Percentiles rank a stretch among this genome's conserved stretches.
phyloP scores from a whole-genome alignment of 495 filamentous ascomycete genomes.

The Amorphotheca resinae region DNA sequence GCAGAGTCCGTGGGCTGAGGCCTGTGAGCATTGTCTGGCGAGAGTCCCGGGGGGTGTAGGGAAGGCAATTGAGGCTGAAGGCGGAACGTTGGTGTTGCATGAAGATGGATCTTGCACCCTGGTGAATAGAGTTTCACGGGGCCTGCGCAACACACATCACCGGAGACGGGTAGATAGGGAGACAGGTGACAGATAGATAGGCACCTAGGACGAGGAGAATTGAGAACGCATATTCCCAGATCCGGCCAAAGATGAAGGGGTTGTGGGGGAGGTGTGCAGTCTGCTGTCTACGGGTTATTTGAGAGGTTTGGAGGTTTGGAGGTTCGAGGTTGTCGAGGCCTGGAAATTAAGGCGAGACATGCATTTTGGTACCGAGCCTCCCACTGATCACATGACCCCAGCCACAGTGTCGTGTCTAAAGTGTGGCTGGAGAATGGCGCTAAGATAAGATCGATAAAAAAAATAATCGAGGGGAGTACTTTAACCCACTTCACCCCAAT shows the following conservation, averaged over 20 bases:
- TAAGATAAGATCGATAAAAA: slow-evolving; percentile 4
- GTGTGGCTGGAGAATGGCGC: neutral
- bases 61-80: slow-evolving; percentile 2
- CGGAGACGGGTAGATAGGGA: neutral
- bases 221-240: no score
- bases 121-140: slow-evolving; percentile 3
- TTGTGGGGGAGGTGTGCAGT: no score
- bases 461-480: neutral
- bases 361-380: no score
- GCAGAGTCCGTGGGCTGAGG: slow-evolving; percentile 4
- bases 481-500: neutral
- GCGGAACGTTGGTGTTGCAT: slow-evolving; percentile 9
- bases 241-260: no score
- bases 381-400: no score
- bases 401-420: no score
- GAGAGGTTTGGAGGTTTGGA: no score
- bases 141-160: slow-evolving; percentile 6
- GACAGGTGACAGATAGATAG: no score
- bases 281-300: no score
- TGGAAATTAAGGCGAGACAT: no score
- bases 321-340: no score
- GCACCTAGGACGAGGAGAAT: no score
- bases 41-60: neutral
- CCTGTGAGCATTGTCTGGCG: slow-evolving; percentile 18
- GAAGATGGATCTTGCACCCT: slow-evolving; percentile 6